Evolutionary conservation across 495 filamentous ascomycete species (phyloP), one percentile per base, ranked within the genome.

Genomic region (Haplographium delicatum): DNA sequence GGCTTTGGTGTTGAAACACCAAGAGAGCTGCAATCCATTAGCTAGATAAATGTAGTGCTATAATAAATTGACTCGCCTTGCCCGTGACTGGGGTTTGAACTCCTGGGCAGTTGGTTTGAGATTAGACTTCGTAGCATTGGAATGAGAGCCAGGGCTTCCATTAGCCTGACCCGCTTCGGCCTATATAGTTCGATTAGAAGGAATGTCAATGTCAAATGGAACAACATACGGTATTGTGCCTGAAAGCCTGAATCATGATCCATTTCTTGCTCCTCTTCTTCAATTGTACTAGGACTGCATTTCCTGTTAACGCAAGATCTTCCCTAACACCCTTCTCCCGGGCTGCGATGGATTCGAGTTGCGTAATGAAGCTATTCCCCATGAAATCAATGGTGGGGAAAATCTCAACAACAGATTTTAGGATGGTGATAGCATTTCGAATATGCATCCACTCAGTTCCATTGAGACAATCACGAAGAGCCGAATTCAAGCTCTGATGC

Each of bases 361-460:
- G 77, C 38, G 72, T 72, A 15, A 84, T 64, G 60, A 94, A 83
- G 33, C 81, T 75, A 22, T 78, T 75, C 18, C 88, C 93, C 71
- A 91, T 89, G 72, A 86, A 91, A 58, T 93, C 91, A 37, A 97
- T 81, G 11, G 80, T 80, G 20, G 94, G 94, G 76, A 94, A 97
- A 58, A 81, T 73, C 24, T 85, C 79, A 26, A 84, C 75, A 31
- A 94, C 73, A 5, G 80, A 76, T 62, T 93, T 95, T 45, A 96
- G 73, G n/a, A 97, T 70, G 48, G 83, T 90, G 56, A 96, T 94
- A 26, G 90, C 88, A 62, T 99, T 99, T 10, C 89, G 81, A 62
- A 97, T 95, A 64, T 96, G 90, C 89, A 96, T 97, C 76, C 93
- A 99, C 63, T 99, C 91, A 53, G 76, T 81, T 10, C 82, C 80